Evolutionary conservation across 345 rosid species (phyloP).

Genomic region (Populus tremula): DNA sequence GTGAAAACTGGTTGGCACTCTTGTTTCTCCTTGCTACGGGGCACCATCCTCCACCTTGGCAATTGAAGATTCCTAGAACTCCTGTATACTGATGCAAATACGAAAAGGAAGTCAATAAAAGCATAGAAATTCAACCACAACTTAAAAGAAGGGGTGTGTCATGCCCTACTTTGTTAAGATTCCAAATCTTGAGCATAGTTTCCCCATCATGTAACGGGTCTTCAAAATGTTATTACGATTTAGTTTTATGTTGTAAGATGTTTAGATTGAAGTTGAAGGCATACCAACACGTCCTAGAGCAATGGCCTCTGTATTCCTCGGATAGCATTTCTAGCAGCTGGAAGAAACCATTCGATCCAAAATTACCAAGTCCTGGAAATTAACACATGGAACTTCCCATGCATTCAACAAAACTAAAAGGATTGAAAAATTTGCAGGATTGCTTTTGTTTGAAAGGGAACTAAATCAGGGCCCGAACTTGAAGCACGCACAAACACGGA

Average conservation of each 20-base stretch:
- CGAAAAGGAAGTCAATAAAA: not conserved
- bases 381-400: no score
- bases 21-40: conserved; percentile 71
- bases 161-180: conserved; percentile 70
- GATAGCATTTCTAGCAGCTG: conserved; percentile 84
- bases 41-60: conserved; percentile 99
- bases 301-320: conserved; percentile 79
- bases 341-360: not conserved
- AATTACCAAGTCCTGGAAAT: no score
- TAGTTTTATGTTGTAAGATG: no score
- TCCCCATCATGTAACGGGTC: conserved; percentile 98
- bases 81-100: conserved; percentile 56
- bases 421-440: no score
- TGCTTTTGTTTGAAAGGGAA: no score
- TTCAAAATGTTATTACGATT: conserved; percentile 2
- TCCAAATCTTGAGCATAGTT: conserved; percentile 99
- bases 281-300: conserved; percentile 93
- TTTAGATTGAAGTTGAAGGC: conserved; percentile 8
- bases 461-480: no score
- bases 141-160: not conserved
- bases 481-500: no score
- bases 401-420: no score
- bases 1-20: conserved; percentile 60
- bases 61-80: conserved; percentile 81
- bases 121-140: not conserved